Conservation (phyloP, 192 early-diverging fungal genomes). For the Coemansia sp. region DNA sequence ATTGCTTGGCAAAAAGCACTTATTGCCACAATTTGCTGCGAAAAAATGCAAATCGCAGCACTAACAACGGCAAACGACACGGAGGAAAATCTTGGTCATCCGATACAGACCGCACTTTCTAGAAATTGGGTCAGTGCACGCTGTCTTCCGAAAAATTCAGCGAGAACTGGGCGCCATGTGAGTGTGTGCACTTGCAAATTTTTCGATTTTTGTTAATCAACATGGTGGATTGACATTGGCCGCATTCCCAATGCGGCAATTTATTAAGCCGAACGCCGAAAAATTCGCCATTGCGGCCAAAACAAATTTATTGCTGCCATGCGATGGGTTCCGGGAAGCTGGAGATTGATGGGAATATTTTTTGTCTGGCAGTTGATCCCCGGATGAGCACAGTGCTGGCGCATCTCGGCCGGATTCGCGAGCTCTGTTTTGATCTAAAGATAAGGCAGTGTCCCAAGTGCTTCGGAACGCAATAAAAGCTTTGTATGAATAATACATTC, state of each 20-base stretch:
- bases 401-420: too few relatives aligned
- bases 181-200: background rate
- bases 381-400: too few relatives aligned
- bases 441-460: too few relatives aligned
- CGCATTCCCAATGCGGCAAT: background rate
- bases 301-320: background rate
- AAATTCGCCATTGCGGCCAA: background rate
- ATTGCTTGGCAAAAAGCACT: too few relatives aligned
- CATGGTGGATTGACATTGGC: background rate
- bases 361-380: too few relatives aligned
- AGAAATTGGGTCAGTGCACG: background rate
- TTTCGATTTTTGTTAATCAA: background rate
- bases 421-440: too few relatives aligned
- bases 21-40: too few relatives aligned
- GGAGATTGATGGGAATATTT: too few relatives aligned
- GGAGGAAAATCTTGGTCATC: background rate
- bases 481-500: too few relatives aligned
- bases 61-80: background rate
- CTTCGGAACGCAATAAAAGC: too few relatives aligned
- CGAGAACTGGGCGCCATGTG: background rate
- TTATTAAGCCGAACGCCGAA: background rate
- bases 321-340: too few relatives aligned
- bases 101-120: background rate
- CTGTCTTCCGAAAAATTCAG: background rate
- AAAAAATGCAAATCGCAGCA: background rate